phyloP scores from a whole-genome alignment of 2,329 filamentous ascomycete genomes.

The Aspergillus sp. region DNA sequence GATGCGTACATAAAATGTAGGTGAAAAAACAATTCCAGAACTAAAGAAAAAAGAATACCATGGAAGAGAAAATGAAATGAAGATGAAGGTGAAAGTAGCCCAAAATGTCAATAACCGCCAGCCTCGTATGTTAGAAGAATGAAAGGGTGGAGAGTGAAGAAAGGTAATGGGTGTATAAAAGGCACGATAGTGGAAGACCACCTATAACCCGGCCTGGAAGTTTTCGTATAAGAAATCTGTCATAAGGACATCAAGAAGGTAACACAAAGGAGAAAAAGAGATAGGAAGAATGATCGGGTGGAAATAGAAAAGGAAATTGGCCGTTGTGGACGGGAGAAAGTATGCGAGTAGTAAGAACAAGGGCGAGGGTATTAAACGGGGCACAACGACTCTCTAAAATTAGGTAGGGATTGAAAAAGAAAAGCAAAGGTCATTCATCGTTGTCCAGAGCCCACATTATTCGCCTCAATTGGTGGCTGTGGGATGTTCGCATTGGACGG shows the following conservation, averaged over 20 bases:
- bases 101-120: too few species aligned
- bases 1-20: neutral
- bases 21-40: too few species aligned
- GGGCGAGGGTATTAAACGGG: too few species aligned
- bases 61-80: too few species aligned
- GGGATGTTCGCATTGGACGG: slow-evolving; percentile 10
- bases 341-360: neutral
- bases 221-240: too few species aligned
- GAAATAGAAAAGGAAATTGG: neutral
- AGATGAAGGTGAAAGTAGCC: neutral
- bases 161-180: neutral
- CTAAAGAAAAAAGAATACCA: too few species aligned
- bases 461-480: slow-evolving; percentile 9
- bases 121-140: neutral
- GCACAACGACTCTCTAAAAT: too few species aligned
- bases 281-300: neutral
- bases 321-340: neutral
- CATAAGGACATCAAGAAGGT: neutral
- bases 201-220: too few species aligned
- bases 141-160: neutral
- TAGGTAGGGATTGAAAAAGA: too few species aligned
- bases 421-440: slow-evolving; percentile 8
- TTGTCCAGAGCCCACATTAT: slow-evolving; percentile 6
- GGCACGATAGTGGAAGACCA: neutral
- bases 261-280: neutral